Evolutionary conservation across 2,329 filamentous ascomycete genomes (phyloP), one percentile per base, ranked within the genome.

Genomic region (Hansfordia pulvinata): DNA sequence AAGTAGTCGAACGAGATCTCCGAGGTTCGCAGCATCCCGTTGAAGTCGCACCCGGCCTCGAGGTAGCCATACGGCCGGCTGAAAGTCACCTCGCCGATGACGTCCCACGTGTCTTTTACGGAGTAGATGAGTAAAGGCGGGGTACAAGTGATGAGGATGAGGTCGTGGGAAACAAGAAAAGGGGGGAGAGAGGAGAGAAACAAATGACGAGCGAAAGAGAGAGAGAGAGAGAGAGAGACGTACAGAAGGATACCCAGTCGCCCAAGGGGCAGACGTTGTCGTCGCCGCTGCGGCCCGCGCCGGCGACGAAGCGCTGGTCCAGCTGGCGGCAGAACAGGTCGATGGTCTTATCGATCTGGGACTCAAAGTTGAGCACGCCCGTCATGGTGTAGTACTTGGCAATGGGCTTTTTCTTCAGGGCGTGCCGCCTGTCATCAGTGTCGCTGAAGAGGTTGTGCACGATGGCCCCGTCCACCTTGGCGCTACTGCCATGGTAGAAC

Each of bases 391-490:
- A 49, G 25, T 40, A 35, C 20, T 41, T 41, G 3, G 34, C 34
- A 21, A 48, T 38, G 1, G 44, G 45, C 18, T 34, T 34, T 30
- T 44, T 46, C 17, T 40, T 31, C 3, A 28, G 32, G 11, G 38
- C 35, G 30, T 48, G 41, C 2, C 35, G 31, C 44, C 44, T 9
- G 44, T 48, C 20, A 45, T 39, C 5, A 47, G 32, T 10, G 32
- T 48, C 44, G 33, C 52, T 63, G 44, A 84, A 65, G 24, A 63
- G 57, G 39, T 78, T 78, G 59, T 82, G 75, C 71, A 84, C 79
- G 39, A 64, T 43, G 18, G 44, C 40, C 17, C 42, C 40, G 11
- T 45, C 34, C 20, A 37, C 34, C 20, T 42, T 25, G 8, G 36
- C 32, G 20, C 42, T 45, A 28, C 37, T 40, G 18, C 32, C 36